Conservation (phyloP, 2,329 filamentous ascomycete genomes). For the Trematosphaeria pertusa region DNA sequence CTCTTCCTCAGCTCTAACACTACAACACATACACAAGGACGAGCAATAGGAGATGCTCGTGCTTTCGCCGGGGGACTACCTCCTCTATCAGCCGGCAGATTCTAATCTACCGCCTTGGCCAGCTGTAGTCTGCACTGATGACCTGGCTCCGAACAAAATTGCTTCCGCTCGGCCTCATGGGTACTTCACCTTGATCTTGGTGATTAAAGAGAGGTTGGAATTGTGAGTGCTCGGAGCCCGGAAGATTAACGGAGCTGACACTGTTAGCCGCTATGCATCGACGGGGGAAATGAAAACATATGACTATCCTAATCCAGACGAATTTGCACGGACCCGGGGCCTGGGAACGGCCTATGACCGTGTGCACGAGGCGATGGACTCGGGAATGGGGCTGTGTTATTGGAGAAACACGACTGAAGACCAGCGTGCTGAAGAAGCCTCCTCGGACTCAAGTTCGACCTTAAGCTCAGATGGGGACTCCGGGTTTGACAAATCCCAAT, state of each 20-base stretch:
- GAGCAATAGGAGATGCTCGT: not conserved
- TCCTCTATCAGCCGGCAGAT: conserved; percentile 14
- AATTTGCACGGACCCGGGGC: conserved; percentile 6
- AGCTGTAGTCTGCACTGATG: conserved; percentile 27
- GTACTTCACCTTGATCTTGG: conserved; percentile 20
- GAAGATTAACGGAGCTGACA: conserved; percentile 1
- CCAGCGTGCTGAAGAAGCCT: not conserved
- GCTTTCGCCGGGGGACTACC: conserved; percentile 13
- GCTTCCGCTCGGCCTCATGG: conserved; percentile 14
- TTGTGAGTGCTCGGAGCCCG: conserved; percentile 19
- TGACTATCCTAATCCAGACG: conserved; percentile 14
- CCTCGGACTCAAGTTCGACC: not conserved
- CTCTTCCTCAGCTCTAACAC: not conserved
- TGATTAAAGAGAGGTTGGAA: conserved; percentile 16
- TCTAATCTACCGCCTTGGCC: conserved; percentile 21
- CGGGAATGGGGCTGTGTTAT: not conserved
- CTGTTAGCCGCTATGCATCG: conserved; percentile 27
- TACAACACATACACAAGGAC: not conserved
- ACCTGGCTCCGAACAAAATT: conserved; percentile 19
- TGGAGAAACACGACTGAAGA: conserved; percentile 4
- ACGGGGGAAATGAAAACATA: conserved; percentile 19
- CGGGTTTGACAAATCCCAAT: not conserved
- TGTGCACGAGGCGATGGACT: conserved; percentile 1
- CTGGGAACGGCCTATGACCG: conserved; percentile 17
- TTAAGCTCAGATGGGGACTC: not conserved